These are phyloP conservation scores for Aspergillus glaucus DNA, from an alignment of 2,329 filamentous ascomycete genomes.

Conservation along the genomic window DNA sequence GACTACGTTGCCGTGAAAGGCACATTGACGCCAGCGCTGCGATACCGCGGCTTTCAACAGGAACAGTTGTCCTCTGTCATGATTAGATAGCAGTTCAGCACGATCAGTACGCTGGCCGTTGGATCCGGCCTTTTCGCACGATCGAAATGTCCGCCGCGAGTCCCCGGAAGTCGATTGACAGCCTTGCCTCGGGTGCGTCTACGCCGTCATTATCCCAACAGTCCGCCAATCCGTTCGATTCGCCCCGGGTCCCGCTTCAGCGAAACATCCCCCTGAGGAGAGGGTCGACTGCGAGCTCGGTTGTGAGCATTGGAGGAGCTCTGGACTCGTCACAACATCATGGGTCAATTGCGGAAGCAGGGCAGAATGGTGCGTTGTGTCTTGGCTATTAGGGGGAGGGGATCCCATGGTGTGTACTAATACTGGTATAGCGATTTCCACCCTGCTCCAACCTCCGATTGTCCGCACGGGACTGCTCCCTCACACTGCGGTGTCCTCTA, in stretches of 20 bases:
- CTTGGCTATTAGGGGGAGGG: background rate
- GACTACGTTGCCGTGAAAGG: background rate
- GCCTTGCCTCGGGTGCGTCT: slow-evolving; percentile 51
- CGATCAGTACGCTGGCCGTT: slow-evolving; percentile 26
- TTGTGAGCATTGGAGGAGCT: slow-evolving; percentile 78
- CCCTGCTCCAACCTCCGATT: slow-evolving; percentile 84
- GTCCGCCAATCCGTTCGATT: slow-evolving; percentile 29
- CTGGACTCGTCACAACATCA: slow-evolving; percentile 60
- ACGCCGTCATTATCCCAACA: slow-evolving; percentile 48
- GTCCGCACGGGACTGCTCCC: slow-evolving; percentile 80
- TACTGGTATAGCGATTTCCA: slow-evolving; percentile 67
- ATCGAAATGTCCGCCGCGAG: slow-evolving; percentile 56
- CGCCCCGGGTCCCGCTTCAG: slow-evolving; percentile 28
- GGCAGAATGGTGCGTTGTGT: slow-evolving; percentile 63
- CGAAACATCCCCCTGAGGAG: slow-evolving; percentile 47
- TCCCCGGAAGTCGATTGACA: slow-evolving; percentile 61
- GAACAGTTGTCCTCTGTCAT: slow-evolving; percentile 26
- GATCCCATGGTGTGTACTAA: slow-evolving; percentile 6
- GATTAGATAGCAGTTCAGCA: slow-evolving; percentile 24
- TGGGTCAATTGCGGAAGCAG: slow-evolving; percentile 64
- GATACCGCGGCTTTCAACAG: background rate
- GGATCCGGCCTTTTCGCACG: slow-evolving; percentile 28
- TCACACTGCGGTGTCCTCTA: slow-evolving; percentile 62
- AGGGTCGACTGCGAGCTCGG: slow-evolving; percentile 80
- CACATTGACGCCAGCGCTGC: background rate